These are phyloP conservation scores for Pichia nanzhaoensis DNA, from an alignment of 805 yeast genomes.

Conservation along the genomic window DNA sequence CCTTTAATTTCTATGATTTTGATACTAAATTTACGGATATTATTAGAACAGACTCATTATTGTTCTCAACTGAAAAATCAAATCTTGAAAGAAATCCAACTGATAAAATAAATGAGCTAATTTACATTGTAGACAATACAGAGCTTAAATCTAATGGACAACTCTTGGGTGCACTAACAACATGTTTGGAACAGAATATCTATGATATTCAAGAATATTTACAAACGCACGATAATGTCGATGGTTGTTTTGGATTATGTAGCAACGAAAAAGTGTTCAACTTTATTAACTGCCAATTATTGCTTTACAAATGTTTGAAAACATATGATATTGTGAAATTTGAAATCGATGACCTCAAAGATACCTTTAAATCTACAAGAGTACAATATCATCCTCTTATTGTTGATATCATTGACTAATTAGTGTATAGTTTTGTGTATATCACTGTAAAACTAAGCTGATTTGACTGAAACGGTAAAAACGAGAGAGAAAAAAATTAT, in stretches of 20 bases:
- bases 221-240: constrained; percentile 11
- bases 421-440: not conserved
- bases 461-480: too few relatives aligned
- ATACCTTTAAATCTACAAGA: not conserved
- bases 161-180: not conserved
- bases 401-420: constrained; percentile 1
- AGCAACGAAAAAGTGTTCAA: constrained; percentile 21
- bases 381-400: constrained; percentile 17
- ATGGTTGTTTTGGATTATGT: constrained; percentile 30
- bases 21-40: constrained; percentile 11
- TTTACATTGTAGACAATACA: constrained; percentile 3
- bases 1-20: constrained; percentile 7
- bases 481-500: too few relatives aligned
- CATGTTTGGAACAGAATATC: constrained; percentile 2
- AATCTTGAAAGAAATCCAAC: constrained; percentile 57
- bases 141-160: not conserved
- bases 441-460: too few relatives aligned
- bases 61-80: constrained; percentile 63
- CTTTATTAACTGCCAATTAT: constrained; percentile 17
- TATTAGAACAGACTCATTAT: constrained; percentile 23
- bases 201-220: constrained; percentile 10
- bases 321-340: not conserved
- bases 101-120: constrained; percentile 14
- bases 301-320: constrained; percentile 10
- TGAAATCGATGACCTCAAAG: not conserved